Evolutionary conservation across 164 flowering plant genomes (phyloP), one percentile per base, ranked within the genome.

Genomic region (Buxus sempervirens): DNA sequence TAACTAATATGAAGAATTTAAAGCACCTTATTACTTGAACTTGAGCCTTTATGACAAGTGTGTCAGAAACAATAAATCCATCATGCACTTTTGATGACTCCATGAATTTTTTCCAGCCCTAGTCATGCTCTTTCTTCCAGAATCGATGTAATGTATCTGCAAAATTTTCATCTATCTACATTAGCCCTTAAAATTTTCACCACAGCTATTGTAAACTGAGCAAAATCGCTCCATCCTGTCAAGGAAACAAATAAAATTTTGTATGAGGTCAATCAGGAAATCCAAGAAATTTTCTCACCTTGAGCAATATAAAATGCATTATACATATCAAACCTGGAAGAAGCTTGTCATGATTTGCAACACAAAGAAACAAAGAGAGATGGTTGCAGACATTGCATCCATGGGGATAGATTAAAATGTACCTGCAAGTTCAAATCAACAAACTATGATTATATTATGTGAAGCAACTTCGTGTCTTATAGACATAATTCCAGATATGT

Each of bases 61-160:
- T 88, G 72, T 90, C 98, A 70, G 81, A 78, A 56, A 88, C 96
- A 84, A 91, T 75, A 83, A 93, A 93, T n/a, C 98, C 98, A 79
- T 93, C 98, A 61, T 70, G 62, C 48, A 93, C 87, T 84, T 93
- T 91, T 22, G 97, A 81, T 32, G 90, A 82, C 85, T 93, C 98
- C 96, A 93, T 93, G 76, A 93, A 93, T 71, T 91, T 93, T 82
- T 90, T 93, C 98, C 98, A 93, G 16, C 98, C 98, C 98, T 97
- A 93, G 63, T 93, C 98, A 82, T 93, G 98, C 80, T 93, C 98
- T 79, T 93, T 93, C 90, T 93, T 93, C 85, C 96, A 85, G 64
- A 90, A 90, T 20, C 96, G 86, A 73, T 90, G 96, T 76, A 90
- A 77, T 22, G 96, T 90, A 84, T 90, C 96, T 90, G 84, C 77